Evolutionary conservation across 306 rosid genomes (phyloP), one percentile per base, ranked within the genome.

Genomic region (Vigna trinervia): DNA sequence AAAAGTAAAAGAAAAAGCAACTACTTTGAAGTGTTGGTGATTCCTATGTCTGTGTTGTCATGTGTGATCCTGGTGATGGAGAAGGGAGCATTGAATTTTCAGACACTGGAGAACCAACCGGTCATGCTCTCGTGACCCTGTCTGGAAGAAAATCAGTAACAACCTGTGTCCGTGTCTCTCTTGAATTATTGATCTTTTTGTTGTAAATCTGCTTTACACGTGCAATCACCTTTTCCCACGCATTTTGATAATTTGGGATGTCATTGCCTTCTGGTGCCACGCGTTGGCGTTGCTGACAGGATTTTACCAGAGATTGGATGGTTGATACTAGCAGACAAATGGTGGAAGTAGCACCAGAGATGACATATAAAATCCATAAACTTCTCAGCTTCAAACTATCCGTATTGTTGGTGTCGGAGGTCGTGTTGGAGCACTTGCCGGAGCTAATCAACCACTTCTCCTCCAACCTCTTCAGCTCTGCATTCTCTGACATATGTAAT

Each of bases 301-400:
- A 63, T 30, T 58, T 58, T 23, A 47, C 51, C 8, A 22, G 74
- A 12, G 74, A 68, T 8, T 56, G 69, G 45, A 79, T 43, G 23
- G 73, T 6, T 47, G 88, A 65, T 56, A 85, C 19, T 50, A 91
- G 54, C 12, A 87, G 6, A 73, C 92, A 87, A 52, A 86, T 65
- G 12, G 94, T 86, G 34, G 88, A 89, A 67, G 81, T 85, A 10
- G 67, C 84, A 53, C 84, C 88, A 36, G 89, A 86, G n/a, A 86
- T 79, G 19, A 86, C 82, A 69, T 19, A 89, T 48, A 91, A 84
- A 45, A 76, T 79, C 94, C 85, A 82, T 28, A 91, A 89, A 84
- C 86, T 88, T 36, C 74, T 34, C 17, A 88, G 80, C 62, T 77
- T 81, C 83, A 87, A 80, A 58, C 87, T 78, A 20, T 63, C 70